Base-by-base conservation (phyloP, 805 yeast species). In the Nakazawaea ernobii region DNA sequence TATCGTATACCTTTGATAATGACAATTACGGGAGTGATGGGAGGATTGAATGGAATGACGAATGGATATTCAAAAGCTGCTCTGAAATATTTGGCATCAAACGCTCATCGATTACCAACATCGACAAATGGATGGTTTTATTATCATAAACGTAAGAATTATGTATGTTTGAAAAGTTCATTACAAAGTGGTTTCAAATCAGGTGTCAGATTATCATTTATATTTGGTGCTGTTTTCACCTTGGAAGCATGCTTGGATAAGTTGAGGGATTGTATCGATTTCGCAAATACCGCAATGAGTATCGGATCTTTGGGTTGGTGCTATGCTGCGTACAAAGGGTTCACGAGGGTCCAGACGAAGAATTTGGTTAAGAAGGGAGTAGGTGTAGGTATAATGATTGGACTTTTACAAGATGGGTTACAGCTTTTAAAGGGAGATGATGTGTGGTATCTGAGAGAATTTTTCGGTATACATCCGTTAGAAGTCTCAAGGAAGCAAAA, bases 121-220 rank as follows among this genome's bases (percentile, higher is more conserved):
- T 79, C 84, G 0, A 83, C 79, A 46, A 90, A 88, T 17, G 94
- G 92, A 0, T 88, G 96, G 96, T 88, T 84, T 59, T 84, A 83
- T 60, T 88, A 88, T 63, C 94, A 88, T 64, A 87, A 85, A 64
- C 74, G 88, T 52, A 88, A 86, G 67, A 84, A 86, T 63, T 85
- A 86, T 61, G 85, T 84, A 29, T 79, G 87, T 64, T 62, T 84
- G 32, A 70, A 75, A 49, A 69, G 70, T 27, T 87, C 86, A 1
- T 64, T 79, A 52, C 67, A 66, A 15, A 46, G 54, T 7, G 90
- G 84, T 0, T 54, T 73, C n/a, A 61, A 56, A 33, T 67, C 68
- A 8, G 74, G 70, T 46, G 52, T 55, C 14, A 74, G 71, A 55
- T 68, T 72, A 45, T 67, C 79, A 1, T 39, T 61, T 0, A 68